Base-by-base conservation (phyloP, 1,139 yeast genomes). In the Candida sanyaensis region DNA sequence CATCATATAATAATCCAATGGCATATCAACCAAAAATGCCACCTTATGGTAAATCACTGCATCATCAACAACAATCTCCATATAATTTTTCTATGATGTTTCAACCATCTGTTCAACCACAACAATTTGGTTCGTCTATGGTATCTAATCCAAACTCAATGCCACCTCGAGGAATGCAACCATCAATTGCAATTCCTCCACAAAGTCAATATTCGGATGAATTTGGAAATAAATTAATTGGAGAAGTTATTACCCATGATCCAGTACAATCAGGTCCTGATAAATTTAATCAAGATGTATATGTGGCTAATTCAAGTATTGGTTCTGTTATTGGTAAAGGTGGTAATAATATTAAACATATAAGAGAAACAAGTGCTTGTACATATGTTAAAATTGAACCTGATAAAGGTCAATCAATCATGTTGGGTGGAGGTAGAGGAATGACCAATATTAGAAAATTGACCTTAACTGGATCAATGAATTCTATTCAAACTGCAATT, bases 301-400 rank as follows among this genome's bases (percentile, higher is more conserved):
- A 71, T 56, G 90, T 90, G 41, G 92, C 96, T 34, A 86, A 87
- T 60, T 79, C 80, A 41, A 85, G 77, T 64, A 92, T 89, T 43
- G 97, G 97, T 0, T 82, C 89, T 34, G 86, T 90, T 21, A 90
- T 90, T 55, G 97, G 97, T 6, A 88, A 85, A 66, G 90, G 90
- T 36, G 97, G 97, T 26, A 82, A 84, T 59, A 88, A 85, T 59
- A 86, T 90, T 50, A 88, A 85, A 60, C 90, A 87, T 53, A 85
- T 90, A 42, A 80, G 96, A 55, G 86, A 84, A 53, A 75, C 82
- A 43, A 83, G 93, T 40, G 93, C 96, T 2, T 76, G 81, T 43
- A 80, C 90, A 37, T 84, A 86, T 49, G 89, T 90, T 26, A 81
- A 83, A 56, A 85, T 90, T 46, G 86, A 80, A 54, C 79, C 80